Conservation (phyloP, 129 eudicot genomes). For the Mikania micrantha region DNA sequence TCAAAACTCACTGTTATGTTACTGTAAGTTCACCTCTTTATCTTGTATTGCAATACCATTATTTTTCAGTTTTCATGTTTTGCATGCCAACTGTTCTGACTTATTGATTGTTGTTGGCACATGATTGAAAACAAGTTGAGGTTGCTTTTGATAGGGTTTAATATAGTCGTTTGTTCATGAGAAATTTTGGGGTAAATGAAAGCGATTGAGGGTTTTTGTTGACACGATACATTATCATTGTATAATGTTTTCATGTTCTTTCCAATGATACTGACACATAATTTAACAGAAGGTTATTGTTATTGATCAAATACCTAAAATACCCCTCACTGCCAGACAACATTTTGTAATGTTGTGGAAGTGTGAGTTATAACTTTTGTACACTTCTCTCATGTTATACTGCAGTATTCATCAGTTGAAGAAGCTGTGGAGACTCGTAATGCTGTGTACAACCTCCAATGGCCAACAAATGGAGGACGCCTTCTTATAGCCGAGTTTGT, state of each 20-base stretch:
- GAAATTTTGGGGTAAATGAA: neutral
- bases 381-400: neutral
- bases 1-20: conserved; percentile 79
- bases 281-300: neutral
- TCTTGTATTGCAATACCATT: neutral
- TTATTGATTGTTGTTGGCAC: too few species aligned
- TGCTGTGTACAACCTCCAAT: conserved; percentile 60
- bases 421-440: conserved; percentile 67
- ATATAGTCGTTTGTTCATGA: neutral
- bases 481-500: conserved; percentile 54
- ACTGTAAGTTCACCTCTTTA: conserved; percentile 30
- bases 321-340: neutral
- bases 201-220: too few species aligned
- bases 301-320: neutral
- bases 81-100: too few species aligned
- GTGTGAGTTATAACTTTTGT: neutral
- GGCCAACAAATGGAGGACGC: conserved; percentile 65
- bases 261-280: too few species aligned
- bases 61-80: neutral
- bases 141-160: too few species aligned
- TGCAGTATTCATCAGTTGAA: conserved; percentile 59
- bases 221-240: too few species aligned
- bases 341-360: neutral
- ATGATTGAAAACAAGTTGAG: too few species aligned
- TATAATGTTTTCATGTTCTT: too few species aligned